These are phyloP conservation scores for Poronia punctata DNA, from an alignment of 495 filamentous ascomycete species.

Conservation along the genomic window DNA sequence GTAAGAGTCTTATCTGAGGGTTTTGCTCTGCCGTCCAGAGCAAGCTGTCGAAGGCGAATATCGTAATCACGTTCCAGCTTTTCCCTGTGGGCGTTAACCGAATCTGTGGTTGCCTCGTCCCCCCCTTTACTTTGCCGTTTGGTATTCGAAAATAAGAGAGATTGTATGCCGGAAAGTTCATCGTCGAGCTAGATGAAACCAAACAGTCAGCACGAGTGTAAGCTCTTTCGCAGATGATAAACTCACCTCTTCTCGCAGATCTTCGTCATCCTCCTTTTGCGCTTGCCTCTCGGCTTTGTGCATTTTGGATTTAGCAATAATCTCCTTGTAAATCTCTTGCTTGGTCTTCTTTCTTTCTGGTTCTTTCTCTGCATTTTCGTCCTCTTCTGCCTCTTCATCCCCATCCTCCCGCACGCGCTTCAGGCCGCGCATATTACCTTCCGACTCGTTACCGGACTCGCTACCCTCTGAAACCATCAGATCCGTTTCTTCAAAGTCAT, in stretches of 20 bases:
- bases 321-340: constrained; percentile 92
- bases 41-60: constrained; percentile 67
- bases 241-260: constrained; percentile 61
- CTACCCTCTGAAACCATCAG: constrained; percentile 44
- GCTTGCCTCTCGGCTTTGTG: constrained; percentile 91
- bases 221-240: constrained; percentile 39
- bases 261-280: constrained; percentile 88
- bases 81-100: constrained; percentile 53
- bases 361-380: constrained; percentile 44
- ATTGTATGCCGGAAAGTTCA: constrained; percentile 71
- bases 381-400: constrained; percentile 32
- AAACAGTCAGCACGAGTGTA: neutral
- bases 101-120: constrained; percentile 54
- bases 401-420: constrained; percentile 53
- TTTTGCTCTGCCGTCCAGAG: constrained; percentile 70
- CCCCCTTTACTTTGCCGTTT: constrained; percentile 17
- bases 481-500: constrained; percentile 69
- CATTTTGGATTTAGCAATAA: constrained; percentile 94
- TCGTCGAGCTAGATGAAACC: constrained; percentile 40
- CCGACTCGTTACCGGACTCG: constrained; percentile 28
- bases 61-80: constrained; percentile 73
- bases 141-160: constrained; percentile 46
- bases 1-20: constrained; percentile 87
- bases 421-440: constrained; percentile 41
- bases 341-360: constrained; percentile 85